Conservation (phyloP, 192 early-diverging fungal species). For the Gamsiella multidivaricata region DNA sequence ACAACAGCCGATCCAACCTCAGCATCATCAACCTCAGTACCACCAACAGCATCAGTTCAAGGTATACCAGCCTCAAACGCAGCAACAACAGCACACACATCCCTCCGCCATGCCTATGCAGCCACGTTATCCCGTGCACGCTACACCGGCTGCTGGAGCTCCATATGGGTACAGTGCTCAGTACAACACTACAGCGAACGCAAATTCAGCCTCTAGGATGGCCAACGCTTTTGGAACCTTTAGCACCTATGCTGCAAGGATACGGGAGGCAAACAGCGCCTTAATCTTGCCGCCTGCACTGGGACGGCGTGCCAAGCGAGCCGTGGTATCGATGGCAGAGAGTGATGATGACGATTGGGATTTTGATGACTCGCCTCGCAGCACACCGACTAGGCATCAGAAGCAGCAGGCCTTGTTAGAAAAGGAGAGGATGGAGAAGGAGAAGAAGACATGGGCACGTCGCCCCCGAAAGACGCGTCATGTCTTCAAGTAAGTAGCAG, state of each 20-base stretch:
- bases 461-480: conserved; percentile 52
- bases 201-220: conserved; percentile 15
- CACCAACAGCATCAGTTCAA: conserved; percentile 2
- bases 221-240: conserved; percentile 43
- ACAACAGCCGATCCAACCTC: background rate
- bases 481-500: conserved; percentile 51
- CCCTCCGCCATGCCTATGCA: background rate
- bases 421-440: conserved; percentile 47
- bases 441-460: conserved; percentile 42
- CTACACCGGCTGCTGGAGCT: background rate
- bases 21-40: conserved; percentile 2
- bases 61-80: background rate
- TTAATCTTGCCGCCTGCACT: conserved; percentile 58
- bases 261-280: conserved; percentile 63
- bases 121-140: background rate
- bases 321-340: conserved; percentile 51
- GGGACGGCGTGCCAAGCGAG: conserved; percentile 50
- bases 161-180: background rate
- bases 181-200: background rate
- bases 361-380: conserved; percentile 55
- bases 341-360: conserved; percentile 61
- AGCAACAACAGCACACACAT: conserved; percentile 1
- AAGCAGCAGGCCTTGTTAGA: conserved; percentile 19
- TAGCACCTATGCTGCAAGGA: conserved; percentile 62
- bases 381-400: conserved; percentile 37